Evolutionary conservation across 2,329 filamentous ascomycete genomes (phyloP).

Genomic region (Lachnellula occidentalis): DNA sequence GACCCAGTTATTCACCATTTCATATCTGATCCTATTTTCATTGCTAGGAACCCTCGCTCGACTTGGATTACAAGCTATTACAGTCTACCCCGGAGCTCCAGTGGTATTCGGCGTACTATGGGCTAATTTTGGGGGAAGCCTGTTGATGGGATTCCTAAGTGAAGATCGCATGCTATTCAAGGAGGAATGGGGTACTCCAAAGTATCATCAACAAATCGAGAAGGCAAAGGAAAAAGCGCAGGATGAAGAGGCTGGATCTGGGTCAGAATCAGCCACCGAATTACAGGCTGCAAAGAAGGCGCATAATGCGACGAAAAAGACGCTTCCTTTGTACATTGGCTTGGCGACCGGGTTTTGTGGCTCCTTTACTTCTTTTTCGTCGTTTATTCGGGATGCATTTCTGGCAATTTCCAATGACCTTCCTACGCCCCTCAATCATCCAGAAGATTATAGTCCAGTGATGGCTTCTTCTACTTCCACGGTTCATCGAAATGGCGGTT

Average conservation of each 20-base stretch:
- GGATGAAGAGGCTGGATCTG: slow-evolving; percentile 35
- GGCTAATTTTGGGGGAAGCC: slow-evolving; percentile 79
- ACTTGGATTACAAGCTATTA: slow-evolving; percentile 73
- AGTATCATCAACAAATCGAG: slow-evolving; percentile 33
- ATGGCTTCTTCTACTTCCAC: slow-evolving; percentile 32
- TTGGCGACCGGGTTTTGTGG: slow-evolving; percentile 84
- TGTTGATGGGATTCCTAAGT: slow-evolving; percentile 79
- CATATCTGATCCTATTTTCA: slow-evolving; percentile 80
- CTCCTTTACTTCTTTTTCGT: slow-evolving; percentile 84
- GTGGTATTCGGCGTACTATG: slow-evolving; percentile 71
- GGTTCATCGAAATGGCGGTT: slow-evolving; percentile 59
- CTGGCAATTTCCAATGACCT: slow-evolving; percentile 74
- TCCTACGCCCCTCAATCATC: slow-evolving; percentile 41
- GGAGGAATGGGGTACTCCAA: slow-evolving; percentile 53
- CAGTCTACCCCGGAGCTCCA: slow-evolving; percentile 72
- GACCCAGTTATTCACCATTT: slow-evolving; percentile 65
- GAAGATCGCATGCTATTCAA: slow-evolving; percentile 75
- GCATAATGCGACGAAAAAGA: slow-evolving; percentile 68
- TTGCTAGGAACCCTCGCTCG: slow-evolving; percentile 79
- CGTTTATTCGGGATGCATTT: slow-evolving; percentile 76
- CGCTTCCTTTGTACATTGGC: slow-evolving; percentile 81
- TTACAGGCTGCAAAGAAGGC: slow-evolving; percentile 47
- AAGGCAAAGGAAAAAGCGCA: slow-evolving; percentile 31
- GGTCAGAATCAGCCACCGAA: slow-evolving; percentile 27
- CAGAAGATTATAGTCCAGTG: slow-evolving; percentile 31